Conservation (phyloP, 495 filamentous ascomycete genomes). For the Penicillium turbatum region DNA sequence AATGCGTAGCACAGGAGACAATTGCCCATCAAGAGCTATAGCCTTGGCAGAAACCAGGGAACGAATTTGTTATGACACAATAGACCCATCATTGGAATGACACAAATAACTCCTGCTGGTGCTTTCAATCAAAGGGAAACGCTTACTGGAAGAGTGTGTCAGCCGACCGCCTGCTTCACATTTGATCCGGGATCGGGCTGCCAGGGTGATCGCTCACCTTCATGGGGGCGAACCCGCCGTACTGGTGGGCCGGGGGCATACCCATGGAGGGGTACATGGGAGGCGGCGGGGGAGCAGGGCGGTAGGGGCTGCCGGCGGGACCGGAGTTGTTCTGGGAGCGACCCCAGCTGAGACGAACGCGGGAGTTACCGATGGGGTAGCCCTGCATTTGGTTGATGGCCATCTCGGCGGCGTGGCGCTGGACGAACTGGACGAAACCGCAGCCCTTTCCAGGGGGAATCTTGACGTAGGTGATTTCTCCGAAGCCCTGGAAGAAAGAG, state of each 20-base stretch:
- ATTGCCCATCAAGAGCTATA: conserved; percentile 49
- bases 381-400: conserved; percentile 99
- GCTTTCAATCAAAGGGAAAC: conserved; percentile 45
- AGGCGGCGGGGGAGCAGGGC: conserved; percentile 88
- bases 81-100: conserved; percentile 46
- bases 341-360: conserved; percentile 95
- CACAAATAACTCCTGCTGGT: conserved; percentile 46
- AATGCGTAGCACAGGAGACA: conserved; percentile 43
- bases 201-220: conserved; percentile 55
- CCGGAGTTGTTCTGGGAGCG: conserved; percentile 99
- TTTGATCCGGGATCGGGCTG: conserved; percentile 31
- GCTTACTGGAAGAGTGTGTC: conserved; percentile 39
- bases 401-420: conserved; percentile 99
- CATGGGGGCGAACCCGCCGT: conserved; percentile 69
- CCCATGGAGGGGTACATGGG: conserved; percentile 83
- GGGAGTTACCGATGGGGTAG: conserved; percentile 98
- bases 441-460: conserved; percentile 99
- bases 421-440: conserved; percentile 98
- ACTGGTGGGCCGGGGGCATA: conserved; percentile 69
- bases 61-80: conserved; percentile 44
- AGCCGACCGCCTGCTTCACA: conserved; percentile 33
- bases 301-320: conserved; percentile 92
- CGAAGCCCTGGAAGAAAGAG: conserved; percentile 99
- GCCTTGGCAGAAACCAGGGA: conserved; percentile 35
- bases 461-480: conserved; percentile 99